phyloP scores from a whole-genome alignment of 2,329 filamentous ascomycete genomes.

The Colletotrichum sp. region DNA sequence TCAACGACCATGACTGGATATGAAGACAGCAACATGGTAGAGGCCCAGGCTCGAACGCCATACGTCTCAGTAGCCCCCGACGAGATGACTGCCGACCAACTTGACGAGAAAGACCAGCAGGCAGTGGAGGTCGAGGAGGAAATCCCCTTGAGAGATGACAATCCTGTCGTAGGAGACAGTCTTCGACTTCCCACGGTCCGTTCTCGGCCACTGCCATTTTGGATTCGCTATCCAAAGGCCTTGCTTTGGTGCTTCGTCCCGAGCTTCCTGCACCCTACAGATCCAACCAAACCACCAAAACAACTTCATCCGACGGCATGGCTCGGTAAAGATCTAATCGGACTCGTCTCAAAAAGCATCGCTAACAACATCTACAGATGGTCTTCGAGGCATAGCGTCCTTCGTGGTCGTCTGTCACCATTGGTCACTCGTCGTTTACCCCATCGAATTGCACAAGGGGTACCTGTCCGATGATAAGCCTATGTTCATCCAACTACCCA shows the following conservation, averaged over 20 bases:
- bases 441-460: background rate
- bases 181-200: background rate
- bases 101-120: background rate
- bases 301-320: background rate
- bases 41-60: background rate
- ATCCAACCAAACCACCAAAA: background rate
- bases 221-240: background rate
- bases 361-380: conserved; percentile 44
- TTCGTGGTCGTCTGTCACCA: conserved; percentile 70
- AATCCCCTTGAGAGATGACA: background rate
- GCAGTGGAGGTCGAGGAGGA: background rate
- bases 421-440: conserved; percentile 25
- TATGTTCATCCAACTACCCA: conserved; percentile 55
- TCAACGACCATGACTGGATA: background rate
- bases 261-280: background rate
- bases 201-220: background rate
- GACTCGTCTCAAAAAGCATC: background rate
- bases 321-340: background rate
- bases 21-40: background rate
- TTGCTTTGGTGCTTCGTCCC: background rate
- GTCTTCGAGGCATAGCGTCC: conserved; percentile 70
- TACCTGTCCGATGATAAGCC: conserved; percentile 39
- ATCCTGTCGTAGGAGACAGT: background rate
- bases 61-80: background rate
- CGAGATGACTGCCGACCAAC: background rate